Base-by-base conservation (phyloP, 2,329 filamentous ascomycete genomes). In the Thielaviopsis punctulata region DNA sequence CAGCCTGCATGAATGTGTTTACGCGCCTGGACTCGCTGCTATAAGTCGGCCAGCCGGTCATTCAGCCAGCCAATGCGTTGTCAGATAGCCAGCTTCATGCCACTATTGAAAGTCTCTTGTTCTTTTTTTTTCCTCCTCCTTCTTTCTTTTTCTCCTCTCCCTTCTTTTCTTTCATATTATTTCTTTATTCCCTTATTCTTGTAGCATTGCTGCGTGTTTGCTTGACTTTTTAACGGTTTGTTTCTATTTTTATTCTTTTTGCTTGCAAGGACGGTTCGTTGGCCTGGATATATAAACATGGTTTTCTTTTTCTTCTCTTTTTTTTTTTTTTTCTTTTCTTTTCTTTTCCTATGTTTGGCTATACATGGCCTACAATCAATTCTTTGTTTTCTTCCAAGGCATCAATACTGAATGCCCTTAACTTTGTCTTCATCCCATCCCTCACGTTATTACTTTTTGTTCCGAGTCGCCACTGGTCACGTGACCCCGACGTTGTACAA, bases 1-100 rank as follows among this genome's bases (percentile, higher is more conserved):
- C 92, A 50, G 92, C 92, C 59, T 96, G 92, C 68, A 71, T 98
- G 66, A 95, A 85, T 70, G 92, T 98, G 62, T 98, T 98, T 67
- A 98, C 92, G 58, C 80, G 90, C 64, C 84, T 98, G 62, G 92
- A 98, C 71, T 96, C 92, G 49, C 75, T 98, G 56, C 81, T 98
- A 65, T 98, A 77, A 39, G 27, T 18, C 18, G 3, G 21, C 48
- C 49, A 58, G 39, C 45, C n/a, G 39, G 39, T 52, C 49, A 36
- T n/a, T 45, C 23, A 18, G 19, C 15, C 22, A n/a, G 25, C 21
- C 3, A 18, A 21, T 30, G 12, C 23, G 27, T 25, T 43, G 22
- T 55, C 24, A 50, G 43, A 36, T 52, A n/a, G 6, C 23, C 49
- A 33, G 36, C 46, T 36, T 25, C 44, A 46, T 51, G 18, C 47